Percentiles rank a stretch among this genome's conserved stretches.
These are phyloP conservation scores for Moesziomyces parantarcticus DNA, from an alignment of 1,284 basidiomycete genomes.

Conservation along the genomic window DNA sequence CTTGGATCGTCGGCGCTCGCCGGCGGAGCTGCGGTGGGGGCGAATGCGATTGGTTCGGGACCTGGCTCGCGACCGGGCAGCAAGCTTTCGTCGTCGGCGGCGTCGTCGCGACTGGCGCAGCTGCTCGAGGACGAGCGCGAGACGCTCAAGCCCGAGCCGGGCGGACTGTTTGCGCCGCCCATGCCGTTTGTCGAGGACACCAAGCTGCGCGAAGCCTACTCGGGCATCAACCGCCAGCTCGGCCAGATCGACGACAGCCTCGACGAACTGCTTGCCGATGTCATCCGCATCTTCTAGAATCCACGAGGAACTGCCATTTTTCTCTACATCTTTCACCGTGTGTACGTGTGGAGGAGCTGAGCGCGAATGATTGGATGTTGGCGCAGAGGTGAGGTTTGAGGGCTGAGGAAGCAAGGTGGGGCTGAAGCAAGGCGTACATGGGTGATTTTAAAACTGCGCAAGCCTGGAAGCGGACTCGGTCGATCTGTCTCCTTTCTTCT, in stretches of 20 bases:
- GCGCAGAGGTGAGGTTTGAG: too few relatives aligned
- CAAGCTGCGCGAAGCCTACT: slow-evolving; percentile 39
- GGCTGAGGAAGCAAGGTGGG: too few relatives aligned
- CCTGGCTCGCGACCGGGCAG: slow-evolving; percentile 20
- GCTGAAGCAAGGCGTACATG: too few relatives aligned
- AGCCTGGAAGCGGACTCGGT: too few relatives aligned
- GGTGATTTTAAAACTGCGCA: too few relatives aligned
- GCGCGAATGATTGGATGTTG: too few relatives aligned
- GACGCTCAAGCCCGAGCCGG: slow-evolving; percentile 34
- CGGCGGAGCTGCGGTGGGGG: slow-evolving; percentile 1
- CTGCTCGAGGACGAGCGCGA: slow-evolving; percentile 26
- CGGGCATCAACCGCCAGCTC: slow-evolving; percentile 29
- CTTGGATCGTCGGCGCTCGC: slow-evolving; percentile 5
- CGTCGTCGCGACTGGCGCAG: slow-evolving; percentile 1
- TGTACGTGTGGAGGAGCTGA: too few relatives aligned
- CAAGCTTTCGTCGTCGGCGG: slow-evolving; percentile 20
- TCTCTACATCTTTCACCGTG: too few relatives aligned
- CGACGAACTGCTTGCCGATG: slow-evolving; percentile 37
- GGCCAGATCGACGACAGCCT: slow-evolving; percentile 43
- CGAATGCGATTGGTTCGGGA: too few relatives aligned
- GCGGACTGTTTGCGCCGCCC: slow-evolving; percentile 47
- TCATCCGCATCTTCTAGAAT: slow-evolving; percentile 11
- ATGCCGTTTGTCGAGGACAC: slow-evolving; percentile 42
- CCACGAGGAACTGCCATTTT: too few relatives aligned
- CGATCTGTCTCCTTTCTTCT: too few relatives aligned